Conservation (phyloP, 1,284 basidiomycete genomes). For the Moniliella sp. region DNA sequence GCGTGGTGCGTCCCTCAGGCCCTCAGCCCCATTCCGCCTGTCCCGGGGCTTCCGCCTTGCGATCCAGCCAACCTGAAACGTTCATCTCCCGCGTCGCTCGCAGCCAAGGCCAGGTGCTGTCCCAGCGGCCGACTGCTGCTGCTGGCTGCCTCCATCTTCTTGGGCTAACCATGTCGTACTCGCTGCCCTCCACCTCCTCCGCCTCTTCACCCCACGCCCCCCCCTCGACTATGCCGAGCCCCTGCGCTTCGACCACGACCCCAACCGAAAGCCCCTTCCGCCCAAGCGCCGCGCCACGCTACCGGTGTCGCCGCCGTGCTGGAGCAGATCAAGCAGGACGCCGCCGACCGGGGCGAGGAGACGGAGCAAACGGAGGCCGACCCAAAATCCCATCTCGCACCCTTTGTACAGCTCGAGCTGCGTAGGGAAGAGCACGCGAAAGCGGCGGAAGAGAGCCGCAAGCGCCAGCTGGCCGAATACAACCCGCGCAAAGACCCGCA, state of each 20-base stretch:
- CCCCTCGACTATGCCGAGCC: constrained; percentile 14
- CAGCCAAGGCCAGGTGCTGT: too few relatives aligned
- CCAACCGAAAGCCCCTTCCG: constrained; percentile 5
- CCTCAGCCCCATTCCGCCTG: too few relatives aligned
- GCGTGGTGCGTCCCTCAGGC: too few relatives aligned
- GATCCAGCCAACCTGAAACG: too few relatives aligned
- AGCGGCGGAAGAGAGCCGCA: constrained; percentile 4
- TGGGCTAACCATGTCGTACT: constrained; percentile 33
- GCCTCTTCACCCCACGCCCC: constrained; percentile 26
- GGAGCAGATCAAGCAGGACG: constrained; percentile 19
- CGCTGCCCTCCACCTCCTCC: constrained; percentile 24
- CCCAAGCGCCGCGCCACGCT: constrained; percentile 6
- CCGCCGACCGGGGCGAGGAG: constrained; percentile 15
- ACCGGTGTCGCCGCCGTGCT: constrained; percentile 19
- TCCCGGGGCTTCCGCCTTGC: too few relatives aligned
- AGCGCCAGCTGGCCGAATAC: constrained; percentile 39
- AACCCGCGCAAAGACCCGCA: constrained; percentile 74
- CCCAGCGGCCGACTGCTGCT: too few relatives aligned
- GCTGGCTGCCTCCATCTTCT: too few relatives aligned
- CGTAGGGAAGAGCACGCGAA: constrained; percentile 8
- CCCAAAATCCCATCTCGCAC: constrained; percentile 8
- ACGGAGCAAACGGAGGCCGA: constrained; percentile 18
- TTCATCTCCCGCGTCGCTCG: too few relatives aligned
- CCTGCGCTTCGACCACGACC: constrained; percentile 11
- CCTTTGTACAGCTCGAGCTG: constrained; percentile 13